Base-by-base conservation (phyloP, 148 eudicot species). In the Rhododendron williamsianum region DNA sequence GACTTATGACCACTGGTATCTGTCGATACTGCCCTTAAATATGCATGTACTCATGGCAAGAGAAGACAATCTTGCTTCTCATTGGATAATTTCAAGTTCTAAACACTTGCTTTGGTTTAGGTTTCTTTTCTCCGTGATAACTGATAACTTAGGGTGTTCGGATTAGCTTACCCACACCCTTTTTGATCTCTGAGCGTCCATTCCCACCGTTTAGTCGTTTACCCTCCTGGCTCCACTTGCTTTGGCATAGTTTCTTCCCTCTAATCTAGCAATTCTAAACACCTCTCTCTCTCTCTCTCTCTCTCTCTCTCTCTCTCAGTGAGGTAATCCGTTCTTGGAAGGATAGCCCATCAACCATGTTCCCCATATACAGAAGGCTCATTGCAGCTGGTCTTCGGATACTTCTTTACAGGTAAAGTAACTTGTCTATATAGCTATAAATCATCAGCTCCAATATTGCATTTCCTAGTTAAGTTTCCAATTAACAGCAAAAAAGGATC, bases 321-420 rank as follows among this genome's bases (percentile, higher is more conserved):
- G 69, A 35, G 12, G 27, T 87, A 52, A 82, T 89, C 52, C 13
- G 41, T 43, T 23, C 77, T 33, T 90, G 91, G 91, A 87, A 86
- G 76, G 89, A 90, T 72, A 90, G 91, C 84, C 91, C 91, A 77
- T 65, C 91, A 54, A 86, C 89, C 51, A 87, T 90, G 91, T 86
- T 90, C 48, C 88, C 91, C 6, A 84, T 89, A 33, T 89, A 89
- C 38, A 87, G 81, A 84, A 79, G 88, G 80, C 91, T 89, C 36
- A 85, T 89, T 27, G 81, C 86, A n/a, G 65, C 86, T 5, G 88
- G 88, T 72, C 81, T 89, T 48, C 81, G 81, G 36, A 87, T 89
- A 85, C 88, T 87, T 41, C 86, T 89, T 83, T 89, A 85, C 85
- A 89, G 88, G 89, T 89, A 77, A 80, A 73, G 5, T 35, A 36